phyloP scores from a whole-genome alignment of 2,329 filamentous ascomycete genomes.

The Clarireedia homoeocarpa region DNA sequence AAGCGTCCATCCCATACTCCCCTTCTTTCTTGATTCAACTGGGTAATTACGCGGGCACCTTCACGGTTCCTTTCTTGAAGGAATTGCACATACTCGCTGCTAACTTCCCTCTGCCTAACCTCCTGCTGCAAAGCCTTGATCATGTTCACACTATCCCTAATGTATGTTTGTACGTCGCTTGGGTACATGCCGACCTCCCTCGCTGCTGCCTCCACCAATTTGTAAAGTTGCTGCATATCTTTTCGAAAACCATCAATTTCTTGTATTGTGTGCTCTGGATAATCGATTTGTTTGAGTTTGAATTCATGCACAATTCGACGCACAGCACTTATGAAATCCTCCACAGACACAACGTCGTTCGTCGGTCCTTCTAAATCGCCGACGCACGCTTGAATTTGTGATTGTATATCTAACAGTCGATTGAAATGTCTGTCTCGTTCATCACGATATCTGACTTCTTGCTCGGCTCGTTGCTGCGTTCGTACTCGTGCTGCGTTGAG shows the following conservation, averaged over 20 bases:
- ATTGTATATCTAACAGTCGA: conserved; percentile 2
- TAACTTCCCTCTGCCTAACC: conserved; percentile 2
- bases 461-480: background rate
- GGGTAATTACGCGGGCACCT: background rate
- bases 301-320: background rate
- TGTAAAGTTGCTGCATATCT: conserved; percentile 1
- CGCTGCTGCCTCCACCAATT: background rate
- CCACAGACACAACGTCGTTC: background rate
- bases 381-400: background rate
- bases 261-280: background rate
- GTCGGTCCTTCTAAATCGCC: background rate
- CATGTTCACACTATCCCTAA: background rate
- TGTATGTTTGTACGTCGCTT: background rate
- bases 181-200: conserved; percentile 1
- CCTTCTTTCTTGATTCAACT: conserved; percentile 3
- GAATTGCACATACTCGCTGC: conserved; percentile 8
- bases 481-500: background rate
- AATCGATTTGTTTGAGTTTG: background rate
- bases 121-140: background rate
- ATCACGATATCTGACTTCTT: conserved; percentile 1
- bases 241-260: background rate
- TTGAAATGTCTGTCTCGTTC: conserved; percentile 7
- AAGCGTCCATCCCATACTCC: background rate
- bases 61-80: conserved; percentile 5
- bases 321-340: conserved; percentile 3